Evolutionary conservation across 2,329 filamentous ascomycete species (phyloP).

Genomic region (Aspergillus ochraceus): DNA sequence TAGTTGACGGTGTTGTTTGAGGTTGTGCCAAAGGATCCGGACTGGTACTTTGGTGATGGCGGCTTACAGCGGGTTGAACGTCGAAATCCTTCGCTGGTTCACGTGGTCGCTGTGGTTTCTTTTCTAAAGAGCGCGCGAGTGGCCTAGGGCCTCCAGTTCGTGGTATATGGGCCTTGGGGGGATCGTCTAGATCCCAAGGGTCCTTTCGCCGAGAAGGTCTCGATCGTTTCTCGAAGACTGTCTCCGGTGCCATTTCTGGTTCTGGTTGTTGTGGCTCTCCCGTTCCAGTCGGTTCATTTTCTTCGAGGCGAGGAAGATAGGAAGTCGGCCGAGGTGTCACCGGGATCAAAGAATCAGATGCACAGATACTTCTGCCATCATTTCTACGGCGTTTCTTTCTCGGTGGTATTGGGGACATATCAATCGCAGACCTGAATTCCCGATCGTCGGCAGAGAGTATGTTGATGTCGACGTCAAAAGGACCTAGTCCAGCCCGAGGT

Average conservation of each 20-base stretch:
- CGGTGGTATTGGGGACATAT: conserved; percentile 33
- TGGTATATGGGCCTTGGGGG: conserved; percentile 27
- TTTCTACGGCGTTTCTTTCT: conserved; percentile 40
- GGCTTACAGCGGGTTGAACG: conserved; percentile 7
- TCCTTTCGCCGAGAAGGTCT: conserved; percentile 25
- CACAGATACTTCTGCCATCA: conserved; percentile 29
- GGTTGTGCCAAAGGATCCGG: conserved; percentile 14
- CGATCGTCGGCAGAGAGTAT: conserved; percentile 42
- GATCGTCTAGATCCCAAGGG: conserved; percentile 36
- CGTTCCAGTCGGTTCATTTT: conserved; percentile 10
- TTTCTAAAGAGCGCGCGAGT: conserved; percentile 12
- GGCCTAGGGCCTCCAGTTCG: conserved; percentile 15
- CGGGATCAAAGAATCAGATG: conserved; percentile 30
- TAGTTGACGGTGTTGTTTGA: not conserved
- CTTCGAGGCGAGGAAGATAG: conserved; percentile 17
- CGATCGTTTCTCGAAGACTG: conserved; percentile 21
- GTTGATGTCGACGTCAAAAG: conserved; percentile 36
- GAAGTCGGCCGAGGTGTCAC: conserved; percentile 25
- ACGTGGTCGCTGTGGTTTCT: conserved; percentile 3
- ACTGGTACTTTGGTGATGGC: conserved; percentile 12
- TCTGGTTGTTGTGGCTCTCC: conserved; percentile 16
- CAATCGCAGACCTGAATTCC: conserved; percentile 37
- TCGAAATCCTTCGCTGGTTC: conserved; percentile 2
- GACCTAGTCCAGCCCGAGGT: conserved; percentile 34
- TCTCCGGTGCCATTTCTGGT: conserved; percentile 13